Percentiles rank a stretch among this genome's conserved stretches.
phyloP scores from a whole-genome alignment of 257 asterid genomes.

The Sherardia arvensis region DNA sequence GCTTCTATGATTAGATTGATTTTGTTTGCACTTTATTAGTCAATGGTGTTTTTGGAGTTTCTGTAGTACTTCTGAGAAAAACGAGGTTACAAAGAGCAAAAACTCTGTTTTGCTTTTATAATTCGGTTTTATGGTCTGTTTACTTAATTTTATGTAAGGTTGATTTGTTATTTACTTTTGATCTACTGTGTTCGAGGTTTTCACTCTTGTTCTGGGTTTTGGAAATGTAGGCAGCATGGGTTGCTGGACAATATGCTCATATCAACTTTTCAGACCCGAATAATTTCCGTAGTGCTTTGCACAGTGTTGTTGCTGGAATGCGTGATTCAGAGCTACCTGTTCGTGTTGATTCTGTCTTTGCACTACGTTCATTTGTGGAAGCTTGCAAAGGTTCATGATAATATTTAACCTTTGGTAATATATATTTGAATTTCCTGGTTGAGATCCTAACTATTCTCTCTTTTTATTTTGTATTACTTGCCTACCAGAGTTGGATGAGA shows the following conservation, averaged over 20 bases:
- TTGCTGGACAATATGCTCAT: conserved; percentile 98
- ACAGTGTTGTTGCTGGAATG: conserved; percentile 93
- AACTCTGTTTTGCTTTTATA: too few relatives aligned
- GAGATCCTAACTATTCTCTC: not conserved
- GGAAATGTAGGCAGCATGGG: conserved; percentile 91
- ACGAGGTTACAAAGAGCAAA: too few relatives aligned
- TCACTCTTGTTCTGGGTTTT: conserved; percentile 10
- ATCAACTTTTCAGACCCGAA: conserved; percentile 68
- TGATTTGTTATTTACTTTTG: not conserved
- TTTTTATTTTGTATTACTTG: not conserved
- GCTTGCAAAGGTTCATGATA: conserved; percentile 71
- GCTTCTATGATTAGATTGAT: not conserved
- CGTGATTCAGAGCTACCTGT: conserved; percentile 98
- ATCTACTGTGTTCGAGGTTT: not conserved
- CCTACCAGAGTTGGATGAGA: conserved; percentile 64
- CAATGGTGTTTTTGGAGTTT: not conserved
- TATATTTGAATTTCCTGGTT: conserved; percentile 8
- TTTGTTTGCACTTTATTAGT: not conserved
- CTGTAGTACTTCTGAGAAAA: not conserved
- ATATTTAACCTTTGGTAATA: not conserved
- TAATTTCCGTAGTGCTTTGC: conserved; percentile 83
- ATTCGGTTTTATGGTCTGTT: too few relatives aligned
- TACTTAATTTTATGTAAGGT: not conserved
- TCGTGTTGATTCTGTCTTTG: conserved; percentile 96
- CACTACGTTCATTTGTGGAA: conserved; percentile 87